Evolutionary conservation across 495 filamentous ascomycete species (phyloP), one percentile per base, ranked within the genome.

Genomic region (Penicillium steckii): DNA sequence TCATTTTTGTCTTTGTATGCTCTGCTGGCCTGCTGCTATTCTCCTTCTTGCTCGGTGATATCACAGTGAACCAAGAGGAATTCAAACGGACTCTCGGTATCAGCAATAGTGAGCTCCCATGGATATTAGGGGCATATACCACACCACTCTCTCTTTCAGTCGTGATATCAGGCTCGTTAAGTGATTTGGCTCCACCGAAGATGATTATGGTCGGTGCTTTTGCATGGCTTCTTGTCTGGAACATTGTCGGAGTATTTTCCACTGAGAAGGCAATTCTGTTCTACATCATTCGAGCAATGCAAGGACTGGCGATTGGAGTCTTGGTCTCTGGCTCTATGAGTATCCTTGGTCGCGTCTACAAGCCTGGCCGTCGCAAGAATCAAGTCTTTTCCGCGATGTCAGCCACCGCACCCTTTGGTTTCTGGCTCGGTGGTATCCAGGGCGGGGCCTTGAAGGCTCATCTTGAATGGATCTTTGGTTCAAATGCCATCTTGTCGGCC

Each of bases 11-110:
- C 18, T 49, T 68, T 0, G 69, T 76, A 15, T 80, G 74, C 57
- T 74, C 73, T 1, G 65, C 68, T 12, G 71, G 75, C 1, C 66
- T 77, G 44, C 53, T 80, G 52, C 62, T 80, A n/a, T 78, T 74
- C 47, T 65, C 74, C 1, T 72, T 78, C 21, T 58, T 73, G 3
- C 61, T 73, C 24, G 76, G 76, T 0, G 71, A 80, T 44, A 64
- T 75, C 23, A 61, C 61, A 0, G 69, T 73, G 1, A 65, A 64
- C 10, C 76, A 80, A 48, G 50, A 60, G 15, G 50, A 60, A 7
- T 59, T 77, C 22, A 59, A 59, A 25, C 9, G 48, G 0, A 67
- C 69, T 10, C 52, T 78, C 9, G 73, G 64, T 0, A 64, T 80
- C 18, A 61, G 46, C 23, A 69, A 67, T 30, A 67, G 70, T 4